These are phyloP conservation scores for Abortiporus biennis DNA, from an alignment of 1,284 basidiomycete genomes.

Conservation along the genomic window DNA sequence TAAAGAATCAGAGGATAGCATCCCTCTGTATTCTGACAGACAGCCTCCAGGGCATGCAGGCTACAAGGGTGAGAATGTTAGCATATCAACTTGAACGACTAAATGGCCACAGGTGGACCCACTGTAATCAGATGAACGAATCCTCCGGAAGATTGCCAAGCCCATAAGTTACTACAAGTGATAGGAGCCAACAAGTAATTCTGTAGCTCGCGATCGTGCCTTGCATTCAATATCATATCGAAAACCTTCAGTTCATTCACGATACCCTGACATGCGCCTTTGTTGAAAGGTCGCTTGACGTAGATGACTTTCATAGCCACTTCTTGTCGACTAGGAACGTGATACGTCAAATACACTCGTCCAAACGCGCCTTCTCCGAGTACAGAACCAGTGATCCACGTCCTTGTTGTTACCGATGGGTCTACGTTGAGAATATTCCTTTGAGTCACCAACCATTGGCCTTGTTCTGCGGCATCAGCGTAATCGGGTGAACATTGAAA, in stretches of 20 bases:
- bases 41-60: slow-evolving; percentile 19
- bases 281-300: slow-evolving; percentile 8
- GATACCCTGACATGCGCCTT: slow-evolving; percentile 12
- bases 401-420: not conserved
- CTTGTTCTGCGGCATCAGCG: not conserved
- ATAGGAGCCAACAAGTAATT: no score
- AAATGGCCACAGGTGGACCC: slow-evolving; percentile 1
- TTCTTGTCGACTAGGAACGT: slow-evolving; percentile 8
- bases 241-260: slow-evolving; percentile 22
- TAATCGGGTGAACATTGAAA: not conserved
- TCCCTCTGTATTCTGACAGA: slow-evolving; percentile 11
- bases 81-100: not conserved
- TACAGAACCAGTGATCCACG: slow-evolving; percentile 14
- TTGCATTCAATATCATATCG: slow-evolving; percentile 8
- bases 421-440: not conserved
- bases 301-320: slow-evolving; percentile 22
- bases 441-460: slow-evolving; percentile 3
- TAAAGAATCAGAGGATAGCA: slow-evolving; percentile 9
- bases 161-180: slow-evolving; percentile 17
- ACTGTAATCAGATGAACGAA: slow-evolving; percentile 19
- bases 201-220: no score
- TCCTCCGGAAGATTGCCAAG: slow-evolving; percentile 17
- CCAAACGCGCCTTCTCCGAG: slow-evolving; percentile 19
- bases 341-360: slow-evolving; percentile 16
- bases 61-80: slow-evolving; percentile 8